Base-by-base conservation (phyloP, 495 filamentous ascomycete genomes). In the Aspergillus carlsbadensis region DNA sequence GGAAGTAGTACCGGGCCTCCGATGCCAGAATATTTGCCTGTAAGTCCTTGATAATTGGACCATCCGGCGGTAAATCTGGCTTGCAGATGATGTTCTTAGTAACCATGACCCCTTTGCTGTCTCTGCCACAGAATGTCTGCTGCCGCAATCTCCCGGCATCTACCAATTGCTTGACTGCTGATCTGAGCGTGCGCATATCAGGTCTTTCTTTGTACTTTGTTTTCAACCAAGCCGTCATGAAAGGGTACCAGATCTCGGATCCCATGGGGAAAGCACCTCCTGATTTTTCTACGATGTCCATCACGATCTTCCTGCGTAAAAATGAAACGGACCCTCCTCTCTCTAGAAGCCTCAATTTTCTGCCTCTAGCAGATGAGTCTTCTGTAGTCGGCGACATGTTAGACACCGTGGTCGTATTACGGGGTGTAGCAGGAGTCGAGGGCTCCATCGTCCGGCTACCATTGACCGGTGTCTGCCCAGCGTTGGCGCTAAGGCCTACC, bases 201-300 rank as follows among this genome's bases (percentile, higher is more conserved):
- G 83, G 81, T 18, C 59, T 71, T 57, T 69, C 73, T 44, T 69
- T 71, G 56, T 66, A 63, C 10, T 70, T 75, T 20, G 58, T 70
- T 55, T 85, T 84, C 22, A 76, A 69, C 84, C 86, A 91, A 35
- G 77, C 69, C 2, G 76, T 78, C 10, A 78, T 69, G 58, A 91
- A 84, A n/a, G 89, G 85, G 61, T 84, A 81, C 70, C 84, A 88
- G 4, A 97, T 73, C 43, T 89, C 84, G 50, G 79, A 78, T n/a
- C 86, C 82, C 21, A 86, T 84, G 10, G 89, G 89, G 54, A 89
- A 92, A 3, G 89, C 84, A 3, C 90, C 90, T 34, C 78, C 74
- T 58, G 87, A 88, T 42, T 78, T 81, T 24, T 87, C 76, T 8
- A 95, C 65, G 26, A 96, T 74, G 41, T 89, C 82, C 58, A 87